Conservation (phyloP, 1,139 yeast species). For the Taiozyma sp. region DNA sequence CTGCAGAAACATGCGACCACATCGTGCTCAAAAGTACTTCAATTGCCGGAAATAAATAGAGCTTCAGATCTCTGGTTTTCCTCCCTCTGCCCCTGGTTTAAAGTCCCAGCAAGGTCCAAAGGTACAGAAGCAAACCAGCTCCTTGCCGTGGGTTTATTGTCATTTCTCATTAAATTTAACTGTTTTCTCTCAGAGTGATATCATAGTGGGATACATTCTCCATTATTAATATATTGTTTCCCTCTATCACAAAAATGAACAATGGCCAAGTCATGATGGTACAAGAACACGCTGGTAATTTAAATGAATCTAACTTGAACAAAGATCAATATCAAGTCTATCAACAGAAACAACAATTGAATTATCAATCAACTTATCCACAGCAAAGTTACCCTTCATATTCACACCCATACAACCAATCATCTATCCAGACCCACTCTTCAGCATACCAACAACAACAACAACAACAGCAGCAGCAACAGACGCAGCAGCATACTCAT, state of each 20-base stretch:
- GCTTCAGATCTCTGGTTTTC: background rate
- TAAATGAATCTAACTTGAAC: background rate
- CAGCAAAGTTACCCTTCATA: background rate
- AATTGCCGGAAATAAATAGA: background rate
- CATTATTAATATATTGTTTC: background rate
- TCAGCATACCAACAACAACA: background rate
- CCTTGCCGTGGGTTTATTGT: background rate
- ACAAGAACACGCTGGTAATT: background rate
- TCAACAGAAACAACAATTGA: background rate
- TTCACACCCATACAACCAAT: background rate
- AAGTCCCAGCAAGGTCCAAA: background rate
- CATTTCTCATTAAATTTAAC: background rate
- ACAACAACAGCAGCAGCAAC: background rate
- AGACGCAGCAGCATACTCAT: too few relatives aligned
- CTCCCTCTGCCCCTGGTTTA: background rate
- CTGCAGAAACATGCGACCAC: background rate
- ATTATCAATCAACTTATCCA: background rate
- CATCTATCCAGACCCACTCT: background rate
- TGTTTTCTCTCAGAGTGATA: background rate
- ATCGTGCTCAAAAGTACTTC: background rate
- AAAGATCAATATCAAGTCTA: background rate
- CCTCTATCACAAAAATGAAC: background rate
- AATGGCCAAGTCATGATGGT: background rate
- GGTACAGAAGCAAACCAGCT: background rate
- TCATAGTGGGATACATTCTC: too few relatives aligned